A percentile compares a stretch with the other conserved stretches of the same genome.
Evolutionary conservation across 257 asterid species (phyloP).

Genomic region (Nicotiana benthamiana): DNA sequence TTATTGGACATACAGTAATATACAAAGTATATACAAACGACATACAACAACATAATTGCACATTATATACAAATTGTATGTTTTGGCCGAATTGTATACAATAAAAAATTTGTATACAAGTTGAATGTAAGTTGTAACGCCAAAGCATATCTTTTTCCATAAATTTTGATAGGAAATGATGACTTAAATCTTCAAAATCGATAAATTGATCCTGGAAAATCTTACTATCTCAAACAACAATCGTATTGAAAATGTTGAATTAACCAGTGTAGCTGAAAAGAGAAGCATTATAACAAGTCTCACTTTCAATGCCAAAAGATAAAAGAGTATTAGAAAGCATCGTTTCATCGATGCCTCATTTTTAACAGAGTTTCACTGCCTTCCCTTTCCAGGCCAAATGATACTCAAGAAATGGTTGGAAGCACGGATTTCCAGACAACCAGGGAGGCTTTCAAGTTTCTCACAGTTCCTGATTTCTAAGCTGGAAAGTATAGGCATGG

Average conservation of each 20-base stretch:
- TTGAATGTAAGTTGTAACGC: no score
- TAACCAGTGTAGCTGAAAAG: background rate
- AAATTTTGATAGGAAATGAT: background rate
- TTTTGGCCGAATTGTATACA: no score
- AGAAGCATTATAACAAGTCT: background rate
- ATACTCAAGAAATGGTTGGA: no score
- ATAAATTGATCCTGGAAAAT: background rate
- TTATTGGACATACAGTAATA: no score
- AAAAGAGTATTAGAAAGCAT: background rate
- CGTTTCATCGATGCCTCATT: background rate
- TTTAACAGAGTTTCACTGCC: background rate
- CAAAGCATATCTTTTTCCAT: background rate
- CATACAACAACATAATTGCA: no score
- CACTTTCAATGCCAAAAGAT: background rate
- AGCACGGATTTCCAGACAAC: no score
- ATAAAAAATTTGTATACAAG: no score
- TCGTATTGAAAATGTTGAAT: background rate
- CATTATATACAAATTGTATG: no score
- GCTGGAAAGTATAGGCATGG: constrained; percentile 30
- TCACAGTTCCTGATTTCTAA: constrained; percentile 21
- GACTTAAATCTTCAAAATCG: background rate
- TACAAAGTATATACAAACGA: no score
- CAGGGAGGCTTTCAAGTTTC: constrained; percentile 3
- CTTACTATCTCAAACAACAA: background rate
- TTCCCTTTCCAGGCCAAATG: no score